Evolutionary conservation across 108 stramenopile genomes (phyloP).

Genomic region (Parmales sp.): DNA sequence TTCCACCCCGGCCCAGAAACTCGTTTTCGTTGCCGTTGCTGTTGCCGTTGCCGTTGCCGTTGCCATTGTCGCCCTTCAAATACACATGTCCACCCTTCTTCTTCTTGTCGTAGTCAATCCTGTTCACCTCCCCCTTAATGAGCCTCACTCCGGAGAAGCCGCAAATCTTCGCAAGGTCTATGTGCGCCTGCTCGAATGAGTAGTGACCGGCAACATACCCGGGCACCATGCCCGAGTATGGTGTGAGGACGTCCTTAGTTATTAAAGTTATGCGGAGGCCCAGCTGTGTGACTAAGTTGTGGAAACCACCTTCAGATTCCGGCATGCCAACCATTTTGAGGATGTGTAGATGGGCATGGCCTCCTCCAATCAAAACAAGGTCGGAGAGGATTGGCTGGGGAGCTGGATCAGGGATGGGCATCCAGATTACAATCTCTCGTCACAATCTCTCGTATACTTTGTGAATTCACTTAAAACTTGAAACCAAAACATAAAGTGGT

Average conservation of each 20-base stretch:
- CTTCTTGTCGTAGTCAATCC: slow-evolving; percentile 27
- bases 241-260: slow-evolving; percentile 50
- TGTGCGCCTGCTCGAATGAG: slow-evolving; percentile 54
- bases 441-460: no score
- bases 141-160: slow-evolving; percentile 31
- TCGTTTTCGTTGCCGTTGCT: no score
- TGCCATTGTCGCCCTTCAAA: neutral
- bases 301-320: no score
- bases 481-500: no score
- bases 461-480: no score
- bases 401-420: no score
- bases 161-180: slow-evolving; percentile 50
- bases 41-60: slow-evolving; percentile 17
- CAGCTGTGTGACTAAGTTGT: neutral
- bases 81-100: neutral
- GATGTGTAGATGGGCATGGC: no score
- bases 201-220: slow-evolving; percentile 70
- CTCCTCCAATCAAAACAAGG: no score
- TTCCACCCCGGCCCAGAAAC: slow-evolving; percentile 34
- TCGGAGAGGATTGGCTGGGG: no score
- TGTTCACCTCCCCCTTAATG: slow-evolving; percentile 38
- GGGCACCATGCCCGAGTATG: slow-evolving; percentile 75
- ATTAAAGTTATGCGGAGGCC: slow-evolving; percentile 52
- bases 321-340: no score
- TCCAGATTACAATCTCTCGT: no score